Evolutionary conservation across 106 monocot genomes (phyloP), one percentile per base, ranked within the genome.

Genomic region (Dendrobium huoshanense): DNA sequence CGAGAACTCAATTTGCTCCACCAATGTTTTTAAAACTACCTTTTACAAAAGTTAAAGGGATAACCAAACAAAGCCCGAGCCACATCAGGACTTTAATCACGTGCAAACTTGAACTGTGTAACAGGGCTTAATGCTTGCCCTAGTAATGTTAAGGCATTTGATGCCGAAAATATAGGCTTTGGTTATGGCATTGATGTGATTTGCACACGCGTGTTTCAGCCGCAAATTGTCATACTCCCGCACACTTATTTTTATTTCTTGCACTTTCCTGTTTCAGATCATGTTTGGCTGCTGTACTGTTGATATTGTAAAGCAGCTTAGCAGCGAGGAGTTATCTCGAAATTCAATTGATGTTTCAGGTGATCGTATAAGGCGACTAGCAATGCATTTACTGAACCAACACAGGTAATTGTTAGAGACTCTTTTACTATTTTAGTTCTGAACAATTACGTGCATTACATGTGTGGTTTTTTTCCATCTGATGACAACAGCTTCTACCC

Each of bases 231-330:
- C 58, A 15, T 22, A 5, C 61, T 33, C 25, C 64, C 24, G 9
- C 70, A 33, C 70, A 44, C 43, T 74, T 74, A 41, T 74, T 37
- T 72, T 15, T 31, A 29, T 76, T 15, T 3, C 11, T 43, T 11
- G 13, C 13, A 11, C 51, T 17, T 78, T 58, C 72, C 79, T 80
- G 9, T 79, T 78, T 70, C 88, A 99, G 99, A 81, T 99, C 49
- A 76, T 67, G 56, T 75, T 99, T 87, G 91, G 91, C 76, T 93
- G 99, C 79, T 89, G 88, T 56, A 92, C 85, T 41, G 83, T 91
- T 61, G 99, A 99, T 84, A 85, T 99, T 48, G 56, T 99, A 77
- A 99, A 95, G 79, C 95, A 99, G 42, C 91, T 99, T n/a, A 99
- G 95, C 61, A 84, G 93, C 61, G 95, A 95, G 82, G 99, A 99